These are phyloP conservation scores for Escallonia herrerae DNA, from an alignment of 129 eudicot species.

Conservation along the genomic window DNA sequence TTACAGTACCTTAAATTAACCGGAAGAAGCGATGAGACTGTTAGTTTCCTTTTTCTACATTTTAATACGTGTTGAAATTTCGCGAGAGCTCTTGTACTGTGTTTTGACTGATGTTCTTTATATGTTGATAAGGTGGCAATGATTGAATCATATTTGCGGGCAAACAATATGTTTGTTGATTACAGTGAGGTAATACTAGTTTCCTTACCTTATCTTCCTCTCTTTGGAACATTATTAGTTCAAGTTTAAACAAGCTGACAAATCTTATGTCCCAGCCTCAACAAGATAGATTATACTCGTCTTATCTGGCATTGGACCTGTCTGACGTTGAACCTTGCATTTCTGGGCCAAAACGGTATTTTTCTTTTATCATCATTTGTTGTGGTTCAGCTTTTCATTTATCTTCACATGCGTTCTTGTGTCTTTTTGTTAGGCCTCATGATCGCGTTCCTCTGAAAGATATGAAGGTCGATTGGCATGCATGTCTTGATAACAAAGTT, in stretches of 20 bases:
- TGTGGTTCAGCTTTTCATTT: not conserved
- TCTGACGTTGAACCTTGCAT: constrained; percentile 82
- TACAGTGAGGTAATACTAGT: constrained; percentile 67
- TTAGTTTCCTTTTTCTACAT: constrained; percentile 26
- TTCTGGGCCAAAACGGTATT: constrained; percentile 95
- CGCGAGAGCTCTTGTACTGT: not conserved
- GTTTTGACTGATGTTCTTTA: not conserved
- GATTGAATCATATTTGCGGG: constrained; percentile 93
- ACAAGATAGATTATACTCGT: constrained; percentile 71
- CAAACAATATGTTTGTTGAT: constrained; percentile 98
- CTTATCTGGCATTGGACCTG: constrained; percentile 73
- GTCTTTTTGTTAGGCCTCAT: constrained; percentile 62
- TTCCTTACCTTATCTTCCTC: not conserved
- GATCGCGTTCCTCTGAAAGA: constrained; percentile 93
- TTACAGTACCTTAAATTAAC: constrained; percentile 88
- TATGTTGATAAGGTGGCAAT: constrained; percentile 54
- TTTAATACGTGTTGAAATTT: constrained; percentile 1
- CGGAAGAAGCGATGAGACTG: constrained; percentile 96
- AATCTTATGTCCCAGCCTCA: constrained; percentile 56
- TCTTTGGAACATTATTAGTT: not conserved
- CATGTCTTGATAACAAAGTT: constrained; percentile 86
- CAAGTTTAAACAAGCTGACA: not conserved
- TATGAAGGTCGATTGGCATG: constrained; percentile 95
- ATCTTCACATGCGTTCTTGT: not conserved
- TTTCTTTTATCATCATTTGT: not conserved